Percentiles rank a stretch among this genome's conserved stretches.
Evolutionary conservation across 2,329 filamentous ascomycete genomes (phyloP).

Genomic region (Fusarium irregulare): DNA sequence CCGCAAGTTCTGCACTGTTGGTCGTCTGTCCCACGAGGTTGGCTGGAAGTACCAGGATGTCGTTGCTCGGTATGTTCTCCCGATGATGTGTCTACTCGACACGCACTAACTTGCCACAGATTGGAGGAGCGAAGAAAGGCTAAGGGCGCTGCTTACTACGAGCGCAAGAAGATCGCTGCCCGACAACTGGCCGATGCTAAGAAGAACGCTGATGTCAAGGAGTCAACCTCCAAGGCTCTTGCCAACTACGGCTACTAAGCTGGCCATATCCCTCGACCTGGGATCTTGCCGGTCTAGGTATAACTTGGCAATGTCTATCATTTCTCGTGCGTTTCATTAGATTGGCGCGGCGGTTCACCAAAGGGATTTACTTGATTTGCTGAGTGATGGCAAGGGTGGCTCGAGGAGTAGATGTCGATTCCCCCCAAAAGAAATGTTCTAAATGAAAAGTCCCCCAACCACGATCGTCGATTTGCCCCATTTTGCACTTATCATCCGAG

Average conservation of each 20-base stretch:
- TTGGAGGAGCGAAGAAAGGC: conserved; percentile 99
- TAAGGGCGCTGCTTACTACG: conserved; percentile 99
- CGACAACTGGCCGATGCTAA: conserved; percentile 92
- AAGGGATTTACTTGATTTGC: conserved; percentile 63
- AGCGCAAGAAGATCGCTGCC: conserved; percentile 97
- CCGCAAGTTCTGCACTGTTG: conserved; percentile 99
- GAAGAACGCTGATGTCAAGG: conserved; percentile 88
- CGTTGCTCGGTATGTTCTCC: conserved; percentile 86
- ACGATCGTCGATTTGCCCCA: conserved; percentile 47
- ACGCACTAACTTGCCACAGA: conserved; percentile 62
- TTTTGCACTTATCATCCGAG: conserved; percentile 37
- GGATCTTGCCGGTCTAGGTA: conserved; percentile 47
- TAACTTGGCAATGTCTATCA: conserved; percentile 56
- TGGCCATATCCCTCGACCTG: conserved; percentile 48
- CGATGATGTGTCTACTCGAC: background rate
- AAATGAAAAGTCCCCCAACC: conserved; percentile 47
- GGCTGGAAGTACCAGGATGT: conserved; percentile 99
- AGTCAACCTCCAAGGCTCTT: conserved; percentile 89
- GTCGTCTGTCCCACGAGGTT: conserved; percentile 97
- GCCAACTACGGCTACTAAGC: conserved; percentile 90
- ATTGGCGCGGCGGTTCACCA: conserved; percentile 65
- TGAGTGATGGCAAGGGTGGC: conserved; percentile 59
- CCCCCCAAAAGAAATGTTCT: conserved; percentile 49
- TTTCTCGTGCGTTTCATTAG: conserved; percentile 65
- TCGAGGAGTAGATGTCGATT: conserved; percentile 50